Conservation (phyloP, 2,329 filamentous ascomycete species). For the Aspergillus aculeatus region DNA sequence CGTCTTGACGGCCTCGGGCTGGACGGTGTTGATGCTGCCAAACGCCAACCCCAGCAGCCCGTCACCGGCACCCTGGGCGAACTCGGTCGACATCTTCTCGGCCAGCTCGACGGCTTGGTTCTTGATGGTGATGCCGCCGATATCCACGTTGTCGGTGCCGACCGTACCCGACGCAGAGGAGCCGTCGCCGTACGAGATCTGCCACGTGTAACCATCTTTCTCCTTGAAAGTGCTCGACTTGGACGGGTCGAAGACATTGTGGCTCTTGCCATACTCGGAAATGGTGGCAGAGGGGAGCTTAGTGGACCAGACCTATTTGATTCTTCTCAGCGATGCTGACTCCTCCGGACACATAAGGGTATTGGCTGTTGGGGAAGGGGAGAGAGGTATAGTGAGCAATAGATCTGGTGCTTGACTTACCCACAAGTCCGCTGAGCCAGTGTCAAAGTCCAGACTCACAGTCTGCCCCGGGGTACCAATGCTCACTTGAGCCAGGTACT, state of each 20-base stretch:
- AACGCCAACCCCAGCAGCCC: constrained; percentile 68
- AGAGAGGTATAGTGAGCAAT: not conserved
- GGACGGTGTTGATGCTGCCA: constrained; percentile 63
- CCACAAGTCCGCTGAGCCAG: constrained; percentile 70
- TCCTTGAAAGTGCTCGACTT: constrained; percentile 62
- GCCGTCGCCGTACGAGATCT: constrained; percentile 67
- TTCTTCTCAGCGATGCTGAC: constrained; percentile 7
- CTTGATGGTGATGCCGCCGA: constrained; percentile 63
- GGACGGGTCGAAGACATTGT: constrained; percentile 59
- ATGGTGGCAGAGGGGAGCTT: constrained; percentile 11
- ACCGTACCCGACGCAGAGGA: constrained; percentile 66
- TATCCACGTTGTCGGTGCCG: constrained; percentile 60
- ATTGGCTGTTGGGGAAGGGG: not conserved
- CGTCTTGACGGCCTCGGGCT: constrained; percentile 54
- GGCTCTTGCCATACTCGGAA: constrained; percentile 29
- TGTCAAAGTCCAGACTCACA: constrained; percentile 66
- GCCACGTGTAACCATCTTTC: constrained; percentile 54
- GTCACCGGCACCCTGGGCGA: constrained; percentile 57
- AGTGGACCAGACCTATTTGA: constrained; percentile 4
- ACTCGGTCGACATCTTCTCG: constrained; percentile 57
- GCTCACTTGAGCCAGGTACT: constrained; percentile 63
- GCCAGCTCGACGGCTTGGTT: constrained; percentile 66
- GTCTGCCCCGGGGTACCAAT: constrained; percentile 67
- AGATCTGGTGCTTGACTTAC: constrained; percentile 38
- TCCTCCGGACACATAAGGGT: not conserved